A percentile compares a stretch with the other conserved stretches of the same genome.
Conservation (phyloP, 441 rosid genomes). For the Populus hybrid region DNA sequence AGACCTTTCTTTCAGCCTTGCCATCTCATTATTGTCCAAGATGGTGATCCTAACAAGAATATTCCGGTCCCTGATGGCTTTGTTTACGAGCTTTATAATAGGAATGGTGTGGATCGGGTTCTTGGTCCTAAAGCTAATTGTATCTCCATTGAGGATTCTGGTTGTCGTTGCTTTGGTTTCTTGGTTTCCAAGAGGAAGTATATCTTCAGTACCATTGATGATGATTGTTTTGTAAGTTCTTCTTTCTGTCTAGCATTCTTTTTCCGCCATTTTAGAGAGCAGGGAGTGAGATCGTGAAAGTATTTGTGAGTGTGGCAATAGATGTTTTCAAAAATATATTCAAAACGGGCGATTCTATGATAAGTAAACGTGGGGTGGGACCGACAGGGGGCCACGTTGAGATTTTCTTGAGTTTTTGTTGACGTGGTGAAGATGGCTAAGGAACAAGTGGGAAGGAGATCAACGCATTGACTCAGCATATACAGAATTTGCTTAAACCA, state of each 20-base stretch:
- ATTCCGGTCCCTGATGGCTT: too few relatives aligned
- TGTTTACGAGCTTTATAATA: too few relatives aligned
- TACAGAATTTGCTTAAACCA: slow-evolving; percentile 33
- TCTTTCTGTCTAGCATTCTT: neutral
- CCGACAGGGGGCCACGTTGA: neutral
- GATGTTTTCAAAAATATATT: neutral
- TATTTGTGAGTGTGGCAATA: too few relatives aligned
- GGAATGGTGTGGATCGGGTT: too few relatives aligned
- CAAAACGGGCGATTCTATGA: too few relatives aligned
- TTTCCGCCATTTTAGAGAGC: neutral
- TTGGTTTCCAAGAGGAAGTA: slow-evolving; percentile 42
- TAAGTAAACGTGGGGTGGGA: neutral
- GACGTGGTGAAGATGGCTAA: slow-evolving; percentile 26
- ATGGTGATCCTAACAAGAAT: too few relatives aligned
- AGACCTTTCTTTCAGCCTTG: too few relatives aligned
- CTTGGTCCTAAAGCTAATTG: too few relatives aligned
- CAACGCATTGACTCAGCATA: slow-evolving; percentile 35
- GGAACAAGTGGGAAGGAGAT: slow-evolving; percentile 35
- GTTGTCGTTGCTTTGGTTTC: slow-evolving; percentile 39
- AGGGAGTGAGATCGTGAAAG: neutral
- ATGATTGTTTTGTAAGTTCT: slow-evolving; percentile 37
- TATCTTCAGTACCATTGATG: slow-evolving; percentile 35
- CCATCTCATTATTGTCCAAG: too few relatives aligned
- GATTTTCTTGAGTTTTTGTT: neutral
- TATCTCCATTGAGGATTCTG: slow-evolving; percentile 39